A percentile compares a stretch with the other conserved stretches of the same genome.
Evolutionary conservation across 768 basidiomycete species (phyloP).

Genomic region (Pulveroboletus frians): DNA sequence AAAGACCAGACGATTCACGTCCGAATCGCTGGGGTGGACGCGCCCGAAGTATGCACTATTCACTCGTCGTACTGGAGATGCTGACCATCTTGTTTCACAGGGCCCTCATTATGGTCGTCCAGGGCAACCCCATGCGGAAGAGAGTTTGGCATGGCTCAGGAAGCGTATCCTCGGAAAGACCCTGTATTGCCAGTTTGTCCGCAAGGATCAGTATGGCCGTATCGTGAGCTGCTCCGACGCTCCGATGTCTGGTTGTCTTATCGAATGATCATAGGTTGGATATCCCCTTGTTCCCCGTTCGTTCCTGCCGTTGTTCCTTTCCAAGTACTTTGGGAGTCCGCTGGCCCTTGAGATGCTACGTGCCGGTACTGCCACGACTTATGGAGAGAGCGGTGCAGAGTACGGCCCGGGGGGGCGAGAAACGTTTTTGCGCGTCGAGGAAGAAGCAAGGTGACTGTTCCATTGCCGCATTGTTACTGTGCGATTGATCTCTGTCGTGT

Average conservation of each 20-base stretch:
- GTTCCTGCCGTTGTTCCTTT: constrained; percentile 48
- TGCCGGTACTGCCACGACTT: constrained; percentile 71
- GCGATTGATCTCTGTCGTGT: not conserved
- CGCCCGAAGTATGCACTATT: constrained; percentile 65
- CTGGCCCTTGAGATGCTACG: constrained; percentile 72
- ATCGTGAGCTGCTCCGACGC: constrained; percentile 48
- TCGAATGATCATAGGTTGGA: no score
- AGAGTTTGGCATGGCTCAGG: constrained; percentile 72
- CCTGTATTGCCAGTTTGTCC: constrained; percentile 67
- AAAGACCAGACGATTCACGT: constrained; percentile 82
- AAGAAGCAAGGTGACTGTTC: constrained; percentile 53
- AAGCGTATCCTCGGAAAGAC: constrained; percentile 48
- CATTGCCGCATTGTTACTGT: not conserved
- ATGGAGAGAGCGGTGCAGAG: constrained; percentile 73
- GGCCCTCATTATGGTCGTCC: constrained; percentile 80
- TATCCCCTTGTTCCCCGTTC: constrained; percentile 48
- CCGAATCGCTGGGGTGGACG: constrained; percentile 87
- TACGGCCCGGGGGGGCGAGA: constrained; percentile 70
- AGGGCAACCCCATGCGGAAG: constrained; percentile 67
- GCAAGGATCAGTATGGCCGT: constrained; percentile 80
- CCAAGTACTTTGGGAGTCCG: constrained; percentile 36
- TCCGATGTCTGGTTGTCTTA: not conserved
- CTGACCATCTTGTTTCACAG: constrained; percentile 32
- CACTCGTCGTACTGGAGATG: no score
- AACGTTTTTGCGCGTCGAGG: constrained; percentile 55